Conservation (phyloP, 2,329 filamentous ascomycete species). For the Ophiosphaerella herpotricha region DNA sequence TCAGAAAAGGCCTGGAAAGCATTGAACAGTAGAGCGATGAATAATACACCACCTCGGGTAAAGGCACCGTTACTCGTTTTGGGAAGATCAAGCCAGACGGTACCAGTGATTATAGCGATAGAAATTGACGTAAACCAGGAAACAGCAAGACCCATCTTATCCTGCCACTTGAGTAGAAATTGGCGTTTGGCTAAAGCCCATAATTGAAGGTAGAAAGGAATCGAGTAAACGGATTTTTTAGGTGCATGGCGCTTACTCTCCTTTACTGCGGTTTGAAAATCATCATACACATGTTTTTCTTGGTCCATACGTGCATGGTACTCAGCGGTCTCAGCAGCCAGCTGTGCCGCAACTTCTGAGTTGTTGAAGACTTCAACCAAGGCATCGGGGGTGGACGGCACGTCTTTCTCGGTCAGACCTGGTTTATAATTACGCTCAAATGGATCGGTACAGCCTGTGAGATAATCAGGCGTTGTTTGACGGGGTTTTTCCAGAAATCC, state of each 20-base stretch:
- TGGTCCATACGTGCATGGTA: slow-evolving; percentile 69
- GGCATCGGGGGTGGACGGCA: slow-evolving; percentile 69
- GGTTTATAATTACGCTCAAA: slow-evolving; percentile 78
- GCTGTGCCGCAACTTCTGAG: slow-evolving; percentile 61
- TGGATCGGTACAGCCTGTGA: slow-evolving; percentile 82
- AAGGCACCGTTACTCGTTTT: slow-evolving; percentile 71
- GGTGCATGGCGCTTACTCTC: slow-evolving; percentile 78
- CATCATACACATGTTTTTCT: slow-evolving; percentile 71
- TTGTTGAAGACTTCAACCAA: slow-evolving; percentile 72
- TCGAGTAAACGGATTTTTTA: slow-evolving; percentile 77
- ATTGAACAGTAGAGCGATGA: slow-evolving; percentile 80
- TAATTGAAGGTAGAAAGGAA: slow-evolving; percentile 81
- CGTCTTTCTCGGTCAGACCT: slow-evolving; percentile 67
- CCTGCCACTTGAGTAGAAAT: slow-evolving; percentile 84
- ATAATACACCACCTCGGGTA: slow-evolving; percentile 79
- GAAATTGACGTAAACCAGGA: slow-evolving; percentile 73
- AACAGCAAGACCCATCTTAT: slow-evolving; percentile 75
- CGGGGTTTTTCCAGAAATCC: slow-evolving; percentile 76
- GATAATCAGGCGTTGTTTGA: slow-evolving; percentile 80
- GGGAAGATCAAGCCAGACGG: slow-evolving; percentile 74
- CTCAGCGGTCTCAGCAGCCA: slow-evolving; percentile 68
- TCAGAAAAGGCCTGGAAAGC: slow-evolving; percentile 86
- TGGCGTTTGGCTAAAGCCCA: slow-evolving; percentile 84
- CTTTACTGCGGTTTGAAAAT: slow-evolving; percentile 75
- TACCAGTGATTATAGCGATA: slow-evolving; percentile 78